Evolutionary conservation across 768 basidiomycete genomes (phyloP), one percentile per base, ranked within the genome.

Genomic region (Trametes meyenii): DNA sequence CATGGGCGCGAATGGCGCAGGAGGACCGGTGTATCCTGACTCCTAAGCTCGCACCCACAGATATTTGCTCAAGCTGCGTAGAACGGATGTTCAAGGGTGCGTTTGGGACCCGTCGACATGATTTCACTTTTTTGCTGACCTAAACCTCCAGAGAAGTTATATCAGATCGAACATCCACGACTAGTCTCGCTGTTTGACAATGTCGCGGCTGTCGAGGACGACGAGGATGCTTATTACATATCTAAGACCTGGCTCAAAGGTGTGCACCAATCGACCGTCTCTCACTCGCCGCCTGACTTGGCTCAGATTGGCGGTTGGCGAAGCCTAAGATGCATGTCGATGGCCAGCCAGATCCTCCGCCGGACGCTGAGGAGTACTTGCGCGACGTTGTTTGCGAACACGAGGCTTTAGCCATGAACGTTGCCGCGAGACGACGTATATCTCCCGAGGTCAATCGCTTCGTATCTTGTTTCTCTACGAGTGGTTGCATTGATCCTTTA

Each of bases 201-300:
- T 4, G 70, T 84, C 6, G 77, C 78, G 40, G 76, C 79, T 26
- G 73, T 78, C 11, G 74, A 74, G 4, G 75, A 75, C 13, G 81
- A 82, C 57, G 71, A 73, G 16, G 63, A 65, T 16, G 82, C 83
- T 7, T 87, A 80, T 70, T 91, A 88, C 87, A 84, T 94, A 68
- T 94, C 92, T 0, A 92, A 87, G 69, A 71, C 75, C 6, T 94
- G 93, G 93, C 71, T 89, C 3, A 88, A 81, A 82, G 92, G 92
- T 89, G 59, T 16, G 72, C n/a, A 62, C 5, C 60, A 8, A 33
- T 67, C 21, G 39, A 35, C 36, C 46, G 8, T 8, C 29, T 33
- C 29, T 7, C 58, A 38, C 3, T 55, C 14, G 56, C 46, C 35
- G 23, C 13, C 14, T n/a, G 24, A 50, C 19, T 55, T 8, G 17